Conservation (phyloP, 805 yeast species). For the Candida sithepensis region DNA sequence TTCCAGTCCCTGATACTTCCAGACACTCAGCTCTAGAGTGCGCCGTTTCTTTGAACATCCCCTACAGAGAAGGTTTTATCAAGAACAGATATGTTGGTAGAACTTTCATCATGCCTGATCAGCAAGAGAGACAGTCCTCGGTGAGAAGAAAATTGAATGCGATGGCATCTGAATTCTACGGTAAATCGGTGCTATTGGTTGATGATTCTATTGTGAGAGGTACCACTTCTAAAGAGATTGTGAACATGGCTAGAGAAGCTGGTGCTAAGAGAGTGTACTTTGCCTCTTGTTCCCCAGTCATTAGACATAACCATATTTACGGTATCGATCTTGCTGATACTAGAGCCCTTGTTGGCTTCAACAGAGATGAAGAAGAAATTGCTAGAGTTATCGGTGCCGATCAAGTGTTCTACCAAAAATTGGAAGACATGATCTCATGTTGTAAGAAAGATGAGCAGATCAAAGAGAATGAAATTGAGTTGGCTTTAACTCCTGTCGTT, state of each 20-base stretch:
- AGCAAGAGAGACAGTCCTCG: constrained; percentile 86
- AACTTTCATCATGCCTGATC: constrained; percentile 98
- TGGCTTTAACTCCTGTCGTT: constrained; percentile 34
- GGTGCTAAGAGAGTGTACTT: constrained; percentile 94
- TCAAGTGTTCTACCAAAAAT: constrained; percentile 79
- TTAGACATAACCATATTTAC: constrained; percentile 90
- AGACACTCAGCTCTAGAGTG: constrained; percentile 92
- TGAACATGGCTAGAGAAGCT: constrained; percentile 97
- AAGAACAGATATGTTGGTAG: constrained; percentile 96
- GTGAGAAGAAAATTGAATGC: constrained; percentile 95
- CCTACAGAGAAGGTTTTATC: constrained; percentile 95
- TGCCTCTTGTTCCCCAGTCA: constrained; percentile 98
- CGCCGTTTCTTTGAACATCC: constrained; percentile 73
- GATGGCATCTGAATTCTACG: constrained; percentile 88
- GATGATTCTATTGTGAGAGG: constrained; percentile 98
- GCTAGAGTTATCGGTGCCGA: constrained; percentile 84
- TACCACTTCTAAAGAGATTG: constrained; percentile 94
- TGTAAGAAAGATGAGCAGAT: constrained; percentile 43
- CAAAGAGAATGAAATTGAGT: constrained; percentile 30
- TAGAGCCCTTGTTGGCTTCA: constrained; percentile 86
- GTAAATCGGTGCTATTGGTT: constrained; percentile 79
- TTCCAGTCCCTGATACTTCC: constrained; percentile 98
- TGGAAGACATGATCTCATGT: constrained; percentile 79
- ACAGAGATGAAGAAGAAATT: constrained; percentile 70
- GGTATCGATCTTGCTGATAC: constrained; percentile 98